Evolutionary conservation across 768 basidiomycete genomes (phyloP), one percentile per base, ranked within the genome.

Genomic region (Lactarius hatsudake): DNA sequence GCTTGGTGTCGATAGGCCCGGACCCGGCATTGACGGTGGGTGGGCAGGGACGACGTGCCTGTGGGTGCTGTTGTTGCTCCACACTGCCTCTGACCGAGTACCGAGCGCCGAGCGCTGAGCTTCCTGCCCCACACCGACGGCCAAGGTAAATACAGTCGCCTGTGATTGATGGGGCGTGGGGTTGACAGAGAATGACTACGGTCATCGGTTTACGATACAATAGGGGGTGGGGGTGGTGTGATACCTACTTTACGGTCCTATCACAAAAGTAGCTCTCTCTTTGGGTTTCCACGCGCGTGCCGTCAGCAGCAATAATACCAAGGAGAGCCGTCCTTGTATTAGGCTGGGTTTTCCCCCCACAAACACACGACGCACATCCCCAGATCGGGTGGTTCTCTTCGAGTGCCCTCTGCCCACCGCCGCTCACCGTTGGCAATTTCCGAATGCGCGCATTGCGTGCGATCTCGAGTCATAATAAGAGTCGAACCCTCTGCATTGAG

Each of bases 241-340:
- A 42, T 53, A 36, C 34, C 34, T 10, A 1, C 36, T 36, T 12
- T 36, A 36, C 36, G 10, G 1, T 13, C 23, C 38, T 40, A 48
- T 48, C 60, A 51, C 32, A 61, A 51, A 61, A 61, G 60, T 61
- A 43, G 60, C 45, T 61, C 60, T 20, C 20, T 34, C 30, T 48
- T 32, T 48, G 28, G 17, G 28, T 40, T 18, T 26, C 26, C 9
- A 10, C n/a, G 2, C 28, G 18, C 1, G 2, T 20, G 30, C 30
- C 26, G 18, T 61, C 12, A 45, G 43, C 45, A 28, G 36, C 36
- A 12, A 38, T 38, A 38, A 7, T 36, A 61, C 34, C 60, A 36
- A 23, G 30, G 42, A 61, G 9, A 48, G 30, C 20, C 5, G 30
- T 45, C 20, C 59, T 20, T 34, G 59, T 26, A 32, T n/a, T 53